Percentiles rank a stretch among this genome's conserved stretches.
These are phyloP conservation scores for Diaporthe citri DNA, from an alignment of 2,329 filamentous ascomycete genomes.

Conservation along the genomic window DNA sequence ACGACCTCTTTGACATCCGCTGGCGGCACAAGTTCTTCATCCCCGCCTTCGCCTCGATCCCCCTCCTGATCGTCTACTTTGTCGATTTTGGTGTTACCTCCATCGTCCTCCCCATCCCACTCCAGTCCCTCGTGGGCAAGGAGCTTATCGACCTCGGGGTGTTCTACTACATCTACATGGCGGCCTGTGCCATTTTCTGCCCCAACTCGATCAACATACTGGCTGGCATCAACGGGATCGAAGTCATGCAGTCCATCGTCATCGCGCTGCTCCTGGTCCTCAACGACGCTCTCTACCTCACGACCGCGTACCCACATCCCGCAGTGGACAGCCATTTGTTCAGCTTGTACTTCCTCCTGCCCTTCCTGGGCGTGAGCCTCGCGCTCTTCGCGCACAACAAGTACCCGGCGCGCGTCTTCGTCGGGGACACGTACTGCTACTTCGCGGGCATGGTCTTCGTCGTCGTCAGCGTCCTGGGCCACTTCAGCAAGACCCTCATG, in stretches of 20 bases:
- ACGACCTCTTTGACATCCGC: slow-evolving; percentile 97
- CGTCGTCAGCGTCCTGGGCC: slow-evolving; percentile 94
- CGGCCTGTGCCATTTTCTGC: slow-evolving; percentile 94
- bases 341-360: slow-evolving; percentile 92
- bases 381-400: slow-evolving; percentile 93
- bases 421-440: slow-evolving; percentile 99
- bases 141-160: slow-evolving; percentile 85
- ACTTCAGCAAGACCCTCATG: slow-evolving; percentile 97
- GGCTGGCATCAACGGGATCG: slow-evolving; percentile 99
- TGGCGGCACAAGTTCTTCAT: slow-evolving; percentile 99
- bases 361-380: slow-evolving; percentile 91
- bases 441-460: slow-evolving; percentile 99
- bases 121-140: slow-evolving; percentile 83
- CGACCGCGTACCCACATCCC: slow-evolving; percentile 87
- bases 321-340: slow-evolving; percentile 97
- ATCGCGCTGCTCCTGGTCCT: slow-evolving; percentile 85
- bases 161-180: slow-evolving; percentile 98
- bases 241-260: slow-evolving; percentile 93
- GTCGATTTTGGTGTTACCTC: slow-evolving; percentile 98
- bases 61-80: slow-evolving; percentile 96
- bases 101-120: slow-evolving; percentile 88
- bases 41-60: slow-evolving; percentile 91
- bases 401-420: slow-evolving; percentile 95
- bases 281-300: slow-evolving; percentile 91
- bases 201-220: slow-evolving; percentile 99